Percentiles rank a stretch among this genome's conserved stretches.
These are phyloP conservation scores for Zygoascus ofunaensis DNA, from an alignment of 805 yeast species.

Conservation along the genomic window DNA sequence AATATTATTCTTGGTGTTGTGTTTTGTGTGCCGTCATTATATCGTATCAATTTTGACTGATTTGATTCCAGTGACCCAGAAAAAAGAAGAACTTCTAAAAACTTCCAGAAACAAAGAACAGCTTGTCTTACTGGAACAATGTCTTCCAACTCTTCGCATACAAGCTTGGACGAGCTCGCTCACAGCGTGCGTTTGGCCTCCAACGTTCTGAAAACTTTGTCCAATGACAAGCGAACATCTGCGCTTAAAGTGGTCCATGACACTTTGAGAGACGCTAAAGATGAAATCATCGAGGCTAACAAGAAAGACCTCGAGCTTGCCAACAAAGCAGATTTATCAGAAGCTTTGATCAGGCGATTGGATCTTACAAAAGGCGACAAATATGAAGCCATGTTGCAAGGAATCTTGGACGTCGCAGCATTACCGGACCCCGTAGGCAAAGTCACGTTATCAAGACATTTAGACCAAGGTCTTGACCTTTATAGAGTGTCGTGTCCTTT, in stretches of 20 bases:
- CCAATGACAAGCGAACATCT: constrained; percentile 59
- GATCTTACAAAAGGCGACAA: constrained; percentile 78
- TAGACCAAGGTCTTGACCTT: constrained; percentile 83
- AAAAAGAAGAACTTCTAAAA: no score
- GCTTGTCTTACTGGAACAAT: no score
- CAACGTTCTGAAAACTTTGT: constrained; percentile 66
- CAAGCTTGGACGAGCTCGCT: constrained; percentile 78
- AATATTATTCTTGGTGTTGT: no score
- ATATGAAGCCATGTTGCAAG: constrained; percentile 89
- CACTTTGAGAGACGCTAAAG: constrained; percentile 51
- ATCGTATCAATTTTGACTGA: no score
- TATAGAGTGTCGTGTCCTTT: constrained; percentile 87
- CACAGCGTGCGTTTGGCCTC: constrained; percentile 75
- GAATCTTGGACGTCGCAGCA: constrained; percentile 82
- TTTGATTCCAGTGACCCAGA: no score
- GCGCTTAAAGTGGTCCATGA: constrained; percentile 70
- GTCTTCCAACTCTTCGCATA: no score
- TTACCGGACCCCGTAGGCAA: constrained; percentile 92
- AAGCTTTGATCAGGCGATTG: constrained; percentile 70
- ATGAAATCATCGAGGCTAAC: constrained; percentile 63
- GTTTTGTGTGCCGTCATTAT: no score
- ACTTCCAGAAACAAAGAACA: no score
- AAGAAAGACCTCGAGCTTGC: constrained; percentile 67
- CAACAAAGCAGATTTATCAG: constrained; percentile 46
- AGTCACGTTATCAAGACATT: constrained; percentile 66